These are phyloP conservation scores for Fusarium gaditjirri DNA, from an alignment of 2,329 filamentous ascomycete genomes.

Conservation along the genomic window DNA sequence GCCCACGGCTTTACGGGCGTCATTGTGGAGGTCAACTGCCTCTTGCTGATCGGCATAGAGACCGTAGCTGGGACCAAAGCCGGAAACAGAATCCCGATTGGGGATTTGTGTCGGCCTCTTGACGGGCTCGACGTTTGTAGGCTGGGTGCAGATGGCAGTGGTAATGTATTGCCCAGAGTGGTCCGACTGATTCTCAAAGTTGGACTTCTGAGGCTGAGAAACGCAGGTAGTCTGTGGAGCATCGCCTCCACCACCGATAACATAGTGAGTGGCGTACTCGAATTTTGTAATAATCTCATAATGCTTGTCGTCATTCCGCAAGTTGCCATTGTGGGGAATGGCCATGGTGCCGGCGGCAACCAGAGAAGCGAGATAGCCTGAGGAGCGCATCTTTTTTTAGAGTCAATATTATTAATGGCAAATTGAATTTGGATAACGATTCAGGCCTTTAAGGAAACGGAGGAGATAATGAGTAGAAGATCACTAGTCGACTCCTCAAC, in stretches of 20 bases:
- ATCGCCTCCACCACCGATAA: background rate
- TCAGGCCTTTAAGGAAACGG: no score
- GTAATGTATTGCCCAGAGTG: accelerated
- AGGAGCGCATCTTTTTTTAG: background rate
- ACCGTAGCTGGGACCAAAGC: background rate
- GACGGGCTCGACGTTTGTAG: background rate
- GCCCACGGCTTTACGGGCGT: background rate
- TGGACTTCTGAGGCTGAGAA: background rate
- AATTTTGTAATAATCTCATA: background rate
- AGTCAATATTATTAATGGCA: background rate
- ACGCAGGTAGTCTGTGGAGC: background rate
- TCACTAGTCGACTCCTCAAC: no score
- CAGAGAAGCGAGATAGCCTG: background rate
- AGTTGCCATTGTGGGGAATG: background rate
- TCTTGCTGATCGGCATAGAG: background rate
- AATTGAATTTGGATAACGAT: no score
- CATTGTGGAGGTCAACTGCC: background rate
- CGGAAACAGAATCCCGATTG: background rate
- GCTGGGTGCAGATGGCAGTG: background rate
- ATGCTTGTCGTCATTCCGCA: background rate
- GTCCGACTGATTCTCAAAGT: background rate
- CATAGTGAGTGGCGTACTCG: background rate
- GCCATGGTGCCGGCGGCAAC: background rate
- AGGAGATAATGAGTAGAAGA: no score
- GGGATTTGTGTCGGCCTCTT: background rate